Conservation (phyloP, 768 basidiomycete genomes). For the Amylocystis lapponica region DNA sequence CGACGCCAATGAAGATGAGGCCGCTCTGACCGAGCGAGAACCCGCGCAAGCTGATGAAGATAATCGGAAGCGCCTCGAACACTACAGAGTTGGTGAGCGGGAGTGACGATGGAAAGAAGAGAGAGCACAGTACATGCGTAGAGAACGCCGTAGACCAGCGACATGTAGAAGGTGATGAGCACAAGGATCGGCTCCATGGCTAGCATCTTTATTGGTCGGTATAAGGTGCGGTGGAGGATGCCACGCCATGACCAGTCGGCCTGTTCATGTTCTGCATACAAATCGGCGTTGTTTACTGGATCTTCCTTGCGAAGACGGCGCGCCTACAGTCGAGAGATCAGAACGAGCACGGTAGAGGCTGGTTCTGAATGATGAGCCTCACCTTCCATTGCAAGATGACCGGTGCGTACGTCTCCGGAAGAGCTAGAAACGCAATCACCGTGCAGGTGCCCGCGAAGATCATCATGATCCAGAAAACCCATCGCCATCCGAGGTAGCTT, state of each 20-base stretch:
- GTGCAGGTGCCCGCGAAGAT: constrained; percentile 53
- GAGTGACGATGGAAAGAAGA: no score
- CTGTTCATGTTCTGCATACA: constrained; percentile 56
- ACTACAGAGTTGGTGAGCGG: no score
- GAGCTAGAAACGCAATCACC: constrained; percentile 34
- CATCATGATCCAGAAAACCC: constrained; percentile 69
- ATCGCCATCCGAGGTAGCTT: constrained; percentile 50
- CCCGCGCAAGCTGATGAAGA: constrained; percentile 30
- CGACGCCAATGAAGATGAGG: constrained; percentile 36
- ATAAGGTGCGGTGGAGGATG: constrained; percentile 49
- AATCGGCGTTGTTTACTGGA: constrained; percentile 35
- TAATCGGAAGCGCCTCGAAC: constrained; percentile 34
- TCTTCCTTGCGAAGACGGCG: constrained; percentile 43
- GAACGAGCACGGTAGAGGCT: no score
- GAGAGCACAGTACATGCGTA: constrained; percentile 43
- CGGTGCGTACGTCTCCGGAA: constrained; percentile 68
- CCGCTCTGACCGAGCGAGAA: constrained; percentile 32
- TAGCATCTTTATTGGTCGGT: constrained; percentile 59
- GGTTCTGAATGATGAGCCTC: no score
- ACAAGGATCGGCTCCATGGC: constrained; percentile 57
- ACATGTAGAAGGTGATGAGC: constrained; percentile 55
- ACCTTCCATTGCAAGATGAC: constrained; percentile 38
- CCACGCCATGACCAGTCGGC: constrained; percentile 48
- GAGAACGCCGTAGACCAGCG: constrained; percentile 54
- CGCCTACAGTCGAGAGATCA: constrained; percentile 30